These are phyloP conservation scores for Fraxinus velutina DNA, from an alignment of 305 asterid species.

Conservation along the genomic window DNA sequence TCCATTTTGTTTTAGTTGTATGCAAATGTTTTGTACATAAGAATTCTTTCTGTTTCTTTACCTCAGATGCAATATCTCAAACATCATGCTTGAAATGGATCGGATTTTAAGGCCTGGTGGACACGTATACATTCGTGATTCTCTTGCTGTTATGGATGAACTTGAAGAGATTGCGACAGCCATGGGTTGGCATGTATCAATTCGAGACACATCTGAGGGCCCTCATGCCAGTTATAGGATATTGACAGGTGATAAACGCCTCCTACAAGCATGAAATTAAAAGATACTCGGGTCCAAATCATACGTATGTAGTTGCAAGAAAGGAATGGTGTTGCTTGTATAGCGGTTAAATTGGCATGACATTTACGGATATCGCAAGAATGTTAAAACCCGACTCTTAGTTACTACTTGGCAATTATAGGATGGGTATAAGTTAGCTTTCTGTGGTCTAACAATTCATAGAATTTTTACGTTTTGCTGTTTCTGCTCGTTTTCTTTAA, in stretches of 20 bases:
- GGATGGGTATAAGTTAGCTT: neutral
- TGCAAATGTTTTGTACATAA: neutral
- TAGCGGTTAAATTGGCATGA: neutral
- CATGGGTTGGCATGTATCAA: constrained; percentile 62
- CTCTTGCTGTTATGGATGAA: constrained; percentile 68
- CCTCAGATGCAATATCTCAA: constrained; percentile 68
- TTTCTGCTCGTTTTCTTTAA: neutral
- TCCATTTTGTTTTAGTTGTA: neutral
- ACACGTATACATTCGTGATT: constrained; percentile 63
- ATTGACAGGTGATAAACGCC: constrained; percentile 62
- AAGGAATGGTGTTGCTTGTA: neutral
- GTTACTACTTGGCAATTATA: neutral
- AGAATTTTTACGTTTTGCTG: neutral
- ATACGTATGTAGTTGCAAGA: constrained; percentile 11
- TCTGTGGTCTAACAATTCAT: neutral
- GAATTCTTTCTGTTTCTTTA: neutral
- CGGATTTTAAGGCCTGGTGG: constrained; percentile 87
- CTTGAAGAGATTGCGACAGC: constrained; percentile 66
- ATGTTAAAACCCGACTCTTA: neutral
- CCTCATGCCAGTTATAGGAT: constrained; percentile 79
- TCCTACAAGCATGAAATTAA: constrained; percentile 33
- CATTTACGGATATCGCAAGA: neutral
- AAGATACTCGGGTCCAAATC: neutral
- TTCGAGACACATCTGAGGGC: constrained; percentile 81
- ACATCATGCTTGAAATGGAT: constrained; percentile 91